phyloP scores from a whole-genome alignment of 495 filamentous ascomycete species.

The Talaromyces nanjingensis region DNA sequence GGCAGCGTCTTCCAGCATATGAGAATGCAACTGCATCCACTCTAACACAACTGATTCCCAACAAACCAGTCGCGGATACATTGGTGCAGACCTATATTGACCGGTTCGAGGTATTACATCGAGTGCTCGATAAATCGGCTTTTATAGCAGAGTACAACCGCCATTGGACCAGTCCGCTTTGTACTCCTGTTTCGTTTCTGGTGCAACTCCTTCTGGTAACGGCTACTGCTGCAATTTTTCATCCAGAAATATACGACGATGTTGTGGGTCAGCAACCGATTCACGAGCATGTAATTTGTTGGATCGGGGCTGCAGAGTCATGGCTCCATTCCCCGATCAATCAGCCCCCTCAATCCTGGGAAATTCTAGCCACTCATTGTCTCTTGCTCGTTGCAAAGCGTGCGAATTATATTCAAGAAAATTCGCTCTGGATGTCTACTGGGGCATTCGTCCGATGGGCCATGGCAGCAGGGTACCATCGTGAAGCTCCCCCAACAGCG shows the following conservation, averaged over 20 bases:
- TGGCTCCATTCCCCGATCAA: slow-evolving; percentile 2
- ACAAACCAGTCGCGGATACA: slow-evolving; percentile 9
- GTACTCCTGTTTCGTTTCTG: background rate
- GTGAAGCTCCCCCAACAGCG: slow-evolving; percentile 37
- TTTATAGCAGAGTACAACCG: slow-evolving; percentile 12
- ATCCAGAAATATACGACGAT: background rate
- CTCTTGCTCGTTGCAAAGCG: slow-evolving; percentile 4
- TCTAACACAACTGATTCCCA: slow-evolving; percentile 9
- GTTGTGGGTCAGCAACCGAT: background rate
- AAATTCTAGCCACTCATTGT: background rate
- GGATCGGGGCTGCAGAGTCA: background rate
- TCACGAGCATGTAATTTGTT: background rate
- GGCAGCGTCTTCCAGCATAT: background rate
- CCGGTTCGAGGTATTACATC: slow-evolving; percentile 11
- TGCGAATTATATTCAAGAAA: slow-evolving; percentile 3
- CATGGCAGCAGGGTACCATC: slow-evolving; percentile 55
- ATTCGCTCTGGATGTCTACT: slow-evolving; percentile 14
- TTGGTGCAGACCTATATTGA: slow-evolving; percentile 13
- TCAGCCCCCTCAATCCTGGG: slow-evolving; percentile 4
- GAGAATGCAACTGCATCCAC: slow-evolving; percentile 1
- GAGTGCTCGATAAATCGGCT: slow-evolving; percentile 9
- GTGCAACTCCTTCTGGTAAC: slow-evolving; percentile 4
- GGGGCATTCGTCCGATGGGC: slow-evolving; percentile 49
- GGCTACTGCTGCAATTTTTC: slow-evolving; percentile 3
- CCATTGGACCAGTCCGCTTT: slow-evolving; percentile 8